Conservation (phyloP, 495 filamentous ascomycete genomes). For the Trichoderma reesei region DNA sequence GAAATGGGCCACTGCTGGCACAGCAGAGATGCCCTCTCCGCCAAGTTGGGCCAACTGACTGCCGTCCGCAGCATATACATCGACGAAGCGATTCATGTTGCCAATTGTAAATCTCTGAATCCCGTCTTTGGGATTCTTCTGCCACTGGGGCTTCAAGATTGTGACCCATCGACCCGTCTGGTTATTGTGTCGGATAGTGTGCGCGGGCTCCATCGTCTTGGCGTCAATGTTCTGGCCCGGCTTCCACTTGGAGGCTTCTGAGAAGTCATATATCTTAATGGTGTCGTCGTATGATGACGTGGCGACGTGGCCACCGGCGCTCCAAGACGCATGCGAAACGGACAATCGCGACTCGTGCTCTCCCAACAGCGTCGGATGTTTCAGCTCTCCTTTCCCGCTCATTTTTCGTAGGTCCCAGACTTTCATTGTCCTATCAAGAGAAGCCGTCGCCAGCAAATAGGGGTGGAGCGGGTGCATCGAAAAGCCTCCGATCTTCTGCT, state of each 20-base stretch:
- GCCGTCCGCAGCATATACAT: slow-evolving; percentile 70
- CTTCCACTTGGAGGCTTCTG: slow-evolving; percentile 53
- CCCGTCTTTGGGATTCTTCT: slow-evolving; percentile 61
- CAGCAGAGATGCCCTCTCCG: slow-evolving; percentile 82
- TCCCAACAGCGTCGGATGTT: slow-evolving; percentile 57
- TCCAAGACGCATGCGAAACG: slow-evolving; percentile 87
- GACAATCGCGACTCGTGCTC: slow-evolving; percentile 75
- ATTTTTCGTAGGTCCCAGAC: slow-evolving; percentile 91
- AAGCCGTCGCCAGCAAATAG: slow-evolving; percentile 82
- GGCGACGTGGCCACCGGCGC: slow-evolving; percentile 67
- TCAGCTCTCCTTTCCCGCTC: slow-evolving; percentile 37
- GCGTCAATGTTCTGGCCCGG: slow-evolving; percentile 48
- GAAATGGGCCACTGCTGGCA: slow-evolving; percentile 85
- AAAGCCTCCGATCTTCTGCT: slow-evolving; percentile 96
- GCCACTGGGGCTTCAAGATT: slow-evolving; percentile 91
- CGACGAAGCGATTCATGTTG: slow-evolving; percentile 97
- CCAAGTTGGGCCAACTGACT: slow-evolving; percentile 86
- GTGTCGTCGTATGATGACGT: slow-evolving; percentile 93
- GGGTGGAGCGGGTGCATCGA: slow-evolving; percentile 65
- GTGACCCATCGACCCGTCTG: slow-evolving; percentile 75
- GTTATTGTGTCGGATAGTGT: slow-evolving; percentile 77
- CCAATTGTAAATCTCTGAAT: slow-evolving; percentile 84
- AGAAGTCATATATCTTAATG: slow-evolving; percentile 80
- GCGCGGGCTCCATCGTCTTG: slow-evolving; percentile 56
- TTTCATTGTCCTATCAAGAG: slow-evolving; percentile 78